Evolutionary conservation across 2,329 filamentous ascomycete genomes (phyloP), one percentile per base, ranked within the genome.

Genomic region (Macroventuria anomochaeta): DNA sequence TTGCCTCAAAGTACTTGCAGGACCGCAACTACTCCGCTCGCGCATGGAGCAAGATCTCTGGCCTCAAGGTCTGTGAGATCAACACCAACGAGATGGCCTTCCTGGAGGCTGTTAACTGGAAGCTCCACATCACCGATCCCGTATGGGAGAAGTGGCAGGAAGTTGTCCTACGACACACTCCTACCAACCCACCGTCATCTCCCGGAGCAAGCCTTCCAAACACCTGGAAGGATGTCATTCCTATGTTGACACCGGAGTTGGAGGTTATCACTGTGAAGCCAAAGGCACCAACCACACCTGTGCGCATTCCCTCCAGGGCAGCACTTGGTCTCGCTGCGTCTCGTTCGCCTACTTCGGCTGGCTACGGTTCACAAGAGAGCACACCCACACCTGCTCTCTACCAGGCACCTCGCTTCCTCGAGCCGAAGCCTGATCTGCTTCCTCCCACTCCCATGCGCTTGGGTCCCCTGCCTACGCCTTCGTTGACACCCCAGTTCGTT

Each of bases 1-100:
- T 99, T 51, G 95, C 95, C 2, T 97, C 95, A 29, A 99, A 99
- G 80, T 99, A 97, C 73, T 81, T 99, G 39, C 95, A 99, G 76
- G 95, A 99, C 74, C 88, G 93, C 64, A 99, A 97, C 78, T 99
- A 96, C 77, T 97, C 95, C 12, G 92, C 95, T 41, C 88, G 93
- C 50, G 95, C 95, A 34, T 99, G 95, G 95, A 97, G 93, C 76
- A 97, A 96, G 81, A 99, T 99, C 65, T 97, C 95, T 15, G 95
- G 95, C n/a, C 81, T 99, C 52, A 91, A 90, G 72, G 93, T 92
- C 3, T 81, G 85, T 51, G 95, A 99, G 77, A 97, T 99, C 76
- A 97, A 97, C 77, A 89, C 92, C 70, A 97, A 97, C 74, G 95
- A 99, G 78, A 88, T 96, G 75, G 87, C 90, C 15, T 99, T 97